These are phyloP conservation scores for Podila epicladia DNA, from an alignment of 192 early-diverging fungal species.

Conservation along the genomic window DNA sequence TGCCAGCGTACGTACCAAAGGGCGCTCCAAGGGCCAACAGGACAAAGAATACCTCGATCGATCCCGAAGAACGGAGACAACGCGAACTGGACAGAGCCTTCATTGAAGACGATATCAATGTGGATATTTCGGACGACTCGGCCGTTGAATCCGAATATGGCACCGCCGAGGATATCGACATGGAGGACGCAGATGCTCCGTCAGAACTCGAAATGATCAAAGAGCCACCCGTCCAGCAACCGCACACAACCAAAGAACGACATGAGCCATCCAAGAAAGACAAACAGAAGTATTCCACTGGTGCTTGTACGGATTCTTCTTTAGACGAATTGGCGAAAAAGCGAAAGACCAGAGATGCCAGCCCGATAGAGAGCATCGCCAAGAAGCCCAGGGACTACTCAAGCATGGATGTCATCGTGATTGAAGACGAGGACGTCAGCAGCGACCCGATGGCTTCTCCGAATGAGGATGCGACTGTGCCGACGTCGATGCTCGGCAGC, in stretches of 20 bases:
- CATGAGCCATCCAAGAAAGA: no score
- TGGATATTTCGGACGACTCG: neutral
- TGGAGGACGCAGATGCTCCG: no score
- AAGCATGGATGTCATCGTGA: neutral
- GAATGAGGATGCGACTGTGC: neutral
- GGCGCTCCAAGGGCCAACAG: neutral
- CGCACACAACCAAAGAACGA: no score
- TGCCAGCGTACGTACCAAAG: no score
- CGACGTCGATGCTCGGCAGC: neutral
- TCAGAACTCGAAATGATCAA: no score
- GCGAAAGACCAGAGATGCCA: neutral
- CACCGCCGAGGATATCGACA: no score
- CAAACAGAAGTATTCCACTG: no score
- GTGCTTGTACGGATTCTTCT: neutral
- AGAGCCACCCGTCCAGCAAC: no score
- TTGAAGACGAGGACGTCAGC: neutral
- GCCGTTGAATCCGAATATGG: no score
- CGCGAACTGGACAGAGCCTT: conserved; percentile 22
- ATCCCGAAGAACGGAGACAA: conserved; percentile 24
- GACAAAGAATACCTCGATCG: conserved; percentile 4
- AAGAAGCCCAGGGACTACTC: neutral
- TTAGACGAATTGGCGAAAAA: neutral
- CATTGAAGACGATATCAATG: conserved; percentile 28
- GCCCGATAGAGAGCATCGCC: neutral
- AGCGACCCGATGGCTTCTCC: no score